These are phyloP conservation scores for Nasturtium officinale DNA, from an alignment of 345 rosid genomes.

Conservation along the genomic window DNA sequence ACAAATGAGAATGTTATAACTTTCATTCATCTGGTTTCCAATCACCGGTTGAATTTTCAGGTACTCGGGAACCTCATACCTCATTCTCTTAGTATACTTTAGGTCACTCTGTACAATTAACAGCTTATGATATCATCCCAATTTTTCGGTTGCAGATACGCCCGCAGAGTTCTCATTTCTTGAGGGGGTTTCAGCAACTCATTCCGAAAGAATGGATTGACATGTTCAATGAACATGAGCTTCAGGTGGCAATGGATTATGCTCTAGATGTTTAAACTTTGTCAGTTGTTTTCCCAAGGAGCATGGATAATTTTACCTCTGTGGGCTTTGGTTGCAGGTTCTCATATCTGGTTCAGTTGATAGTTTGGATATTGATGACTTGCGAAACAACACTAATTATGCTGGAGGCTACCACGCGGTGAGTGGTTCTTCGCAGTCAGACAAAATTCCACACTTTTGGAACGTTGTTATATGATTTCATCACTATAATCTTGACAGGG, in stretches of 20 bases:
- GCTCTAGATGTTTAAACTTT: neutral
- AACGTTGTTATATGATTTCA: slow-evolving; percentile 26
- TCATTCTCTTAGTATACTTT: slow-evolving; percentile 4
- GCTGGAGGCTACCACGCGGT: slow-evolving; percentile 91
- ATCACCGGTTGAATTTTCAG: slow-evolving; percentile 94
- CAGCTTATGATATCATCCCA: slow-evolving; percentile 23
- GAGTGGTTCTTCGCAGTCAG: slow-evolving; percentile 41
- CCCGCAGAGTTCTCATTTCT: slow-evolving; percentile 88
- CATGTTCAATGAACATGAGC: slow-evolving; percentile 97
- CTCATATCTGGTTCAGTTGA: slow-evolving; percentile 96
- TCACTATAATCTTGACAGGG: slow-evolving; percentile 57
- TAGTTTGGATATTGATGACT: slow-evolving; percentile 94
- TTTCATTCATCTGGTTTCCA: slow-evolving; percentile 93
- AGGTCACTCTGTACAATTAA: slow-evolving; percentile 23
- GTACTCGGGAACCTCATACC: slow-evolving; percentile 42
- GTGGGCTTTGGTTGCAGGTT: slow-evolving; percentile 59
- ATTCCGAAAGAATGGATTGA: slow-evolving; percentile 92
- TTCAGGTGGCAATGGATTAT: slow-evolving; percentile 64
- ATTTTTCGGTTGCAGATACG: slow-evolving; percentile 64
- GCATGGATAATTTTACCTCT: slow-evolving; percentile 3
- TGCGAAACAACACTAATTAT: slow-evolving; percentile 74
- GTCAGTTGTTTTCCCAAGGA: slow-evolving; percentile 15
- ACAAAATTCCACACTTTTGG: slow-evolving; percentile 4
- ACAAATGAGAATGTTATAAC: slow-evolving; percentile 89
- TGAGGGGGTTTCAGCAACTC: slow-evolving; percentile 97